Evolutionary conservation across 2,329 filamentous ascomycete genomes (phyloP).

Genomic region (Ophiostoma novo-ulmi): DNA sequence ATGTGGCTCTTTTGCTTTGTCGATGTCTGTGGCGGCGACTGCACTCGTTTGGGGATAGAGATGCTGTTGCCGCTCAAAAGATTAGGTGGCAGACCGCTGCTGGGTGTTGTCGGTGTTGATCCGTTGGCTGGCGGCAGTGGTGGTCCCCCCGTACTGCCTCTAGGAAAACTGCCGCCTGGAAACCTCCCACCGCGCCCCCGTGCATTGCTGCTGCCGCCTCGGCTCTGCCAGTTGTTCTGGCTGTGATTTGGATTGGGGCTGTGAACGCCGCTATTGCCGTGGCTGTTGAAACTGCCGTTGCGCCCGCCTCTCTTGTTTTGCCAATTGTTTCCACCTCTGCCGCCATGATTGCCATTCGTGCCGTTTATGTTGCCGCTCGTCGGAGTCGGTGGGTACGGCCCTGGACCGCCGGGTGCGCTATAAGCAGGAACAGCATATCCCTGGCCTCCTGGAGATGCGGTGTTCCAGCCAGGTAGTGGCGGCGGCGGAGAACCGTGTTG

Average conservation of each 20-base stretch:
- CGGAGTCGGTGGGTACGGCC: background rate
- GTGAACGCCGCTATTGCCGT: background rate
- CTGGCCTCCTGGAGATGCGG: background rate
- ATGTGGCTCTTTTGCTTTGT: slow-evolving; percentile 9
- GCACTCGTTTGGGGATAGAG: background rate
- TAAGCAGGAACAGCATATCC: background rate
- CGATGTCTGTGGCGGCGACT: slow-evolving; percentile 14
- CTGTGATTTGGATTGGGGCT: background rate
- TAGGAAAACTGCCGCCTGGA: background rate
- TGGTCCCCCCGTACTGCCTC: background rate
- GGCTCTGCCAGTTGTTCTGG: background rate
- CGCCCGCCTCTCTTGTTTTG: slow-evolving; percentile 14
- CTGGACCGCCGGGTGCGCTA: background rate
- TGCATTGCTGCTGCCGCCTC: slow-evolving; percentile 14
- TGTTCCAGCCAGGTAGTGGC: slow-evolving; percentile 5
- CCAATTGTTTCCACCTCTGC: background rate
- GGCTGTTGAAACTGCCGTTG: background rate
- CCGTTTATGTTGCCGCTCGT: background rate
- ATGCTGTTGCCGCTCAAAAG: background rate
- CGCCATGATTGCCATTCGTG: slow-evolving; percentile 4
- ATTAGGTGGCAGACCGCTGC: background rate
- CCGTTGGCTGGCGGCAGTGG: background rate
- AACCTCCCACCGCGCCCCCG: slow-evolving; percentile 21
- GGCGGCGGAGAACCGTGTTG: background rate
- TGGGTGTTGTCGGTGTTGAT: background rate